Evolutionary conservation across 768 basidiomycete genomes (phyloP).

Genomic region (Mycena rebaudengoi): DNA sequence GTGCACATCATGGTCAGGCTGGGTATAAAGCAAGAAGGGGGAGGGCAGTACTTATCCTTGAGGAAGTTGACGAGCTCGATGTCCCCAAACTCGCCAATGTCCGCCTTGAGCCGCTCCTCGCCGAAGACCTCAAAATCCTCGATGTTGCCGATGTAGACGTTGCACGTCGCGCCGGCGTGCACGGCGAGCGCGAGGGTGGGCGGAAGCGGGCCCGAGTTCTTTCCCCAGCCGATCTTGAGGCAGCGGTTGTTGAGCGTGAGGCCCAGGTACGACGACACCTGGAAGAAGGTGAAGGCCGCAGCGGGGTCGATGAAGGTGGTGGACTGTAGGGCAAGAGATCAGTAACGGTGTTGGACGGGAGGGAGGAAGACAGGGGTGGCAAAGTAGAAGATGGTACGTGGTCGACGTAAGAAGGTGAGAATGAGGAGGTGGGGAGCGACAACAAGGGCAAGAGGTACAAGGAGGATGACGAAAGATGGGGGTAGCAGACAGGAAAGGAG

Average conservation of each 20-base stretch:
- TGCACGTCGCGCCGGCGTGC: slow-evolving; percentile 92
- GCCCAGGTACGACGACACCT: slow-evolving; percentile 89
- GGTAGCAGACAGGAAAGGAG: background rate
- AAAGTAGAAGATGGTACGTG: no score
- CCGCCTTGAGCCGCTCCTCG: slow-evolving; percentile 88
- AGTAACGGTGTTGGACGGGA: background rate
- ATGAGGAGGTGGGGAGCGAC: no score
- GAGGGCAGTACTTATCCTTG: slow-evolving; percentile 83
- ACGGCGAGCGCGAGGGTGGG: slow-evolving; percentile 89
- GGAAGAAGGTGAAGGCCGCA: slow-evolving; percentile 93
- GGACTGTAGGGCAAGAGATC: slow-evolving; percentile 61
- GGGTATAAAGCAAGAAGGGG: background rate
- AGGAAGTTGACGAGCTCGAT: slow-evolving; percentile 97
- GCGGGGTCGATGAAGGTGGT: slow-evolving; percentile 96
- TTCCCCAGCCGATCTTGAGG: slow-evolving; percentile 98
- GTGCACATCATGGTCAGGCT: slow-evolving; percentile 4
- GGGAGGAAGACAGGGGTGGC: no score
- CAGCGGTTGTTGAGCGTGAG: slow-evolving; percentile 92
- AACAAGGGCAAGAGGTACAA: no score
- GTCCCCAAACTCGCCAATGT: slow-evolving; percentile 96
- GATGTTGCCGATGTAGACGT: slow-evolving; percentile 95
- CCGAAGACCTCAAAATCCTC: slow-evolving; percentile 94
- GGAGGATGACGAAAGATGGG: no score
- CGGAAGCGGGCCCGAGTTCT: slow-evolving; percentile 88
- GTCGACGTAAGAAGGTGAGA: no score